Evolutionary conservation across 805 yeast species (phyloP).

Genomic region (Tetrapisispora iriomotensis): DNA sequence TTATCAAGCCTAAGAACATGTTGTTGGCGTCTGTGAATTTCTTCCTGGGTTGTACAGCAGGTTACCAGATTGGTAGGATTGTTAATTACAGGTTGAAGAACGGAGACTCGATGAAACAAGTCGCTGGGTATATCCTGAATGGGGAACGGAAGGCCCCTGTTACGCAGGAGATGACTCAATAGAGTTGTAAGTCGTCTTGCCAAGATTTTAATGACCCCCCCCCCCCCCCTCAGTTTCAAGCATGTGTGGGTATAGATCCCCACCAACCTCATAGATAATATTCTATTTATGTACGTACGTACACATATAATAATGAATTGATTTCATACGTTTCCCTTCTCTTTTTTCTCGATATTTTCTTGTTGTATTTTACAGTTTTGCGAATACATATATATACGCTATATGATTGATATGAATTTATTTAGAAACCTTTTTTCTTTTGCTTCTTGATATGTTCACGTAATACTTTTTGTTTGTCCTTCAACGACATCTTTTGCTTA

Average conservation of each 20-base stretch:
- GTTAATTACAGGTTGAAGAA: conserved; percentile 49
- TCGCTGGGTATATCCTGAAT: conserved; percentile 47
- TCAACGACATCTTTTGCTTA: conserved; percentile 76
- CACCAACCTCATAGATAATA: not conserved
- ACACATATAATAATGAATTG: too few relatives aligned
- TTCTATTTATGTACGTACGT: not conserved
- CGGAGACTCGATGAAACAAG: conserved; percentile 55
- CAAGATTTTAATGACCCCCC: too few relatives aligned
- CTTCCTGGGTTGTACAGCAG: conserved; percentile 86
- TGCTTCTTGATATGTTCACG: conserved; percentile 83
- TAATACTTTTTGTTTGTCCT: conserved; percentile 82
- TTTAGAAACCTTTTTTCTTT: conserved; percentile 69
- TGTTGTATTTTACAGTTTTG: too few relatives aligned
- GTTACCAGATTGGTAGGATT: conserved; percentile 71
- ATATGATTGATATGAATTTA: not conserved
- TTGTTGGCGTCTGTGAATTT: conserved; percentile 89
- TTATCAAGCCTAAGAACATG: conserved; percentile 79
- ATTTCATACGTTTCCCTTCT: too few relatives aligned
- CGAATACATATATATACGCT: too few relatives aligned
- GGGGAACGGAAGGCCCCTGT: conserved; percentile 28
- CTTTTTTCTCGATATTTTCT: too few relatives aligned
- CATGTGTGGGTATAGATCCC: not conserved
- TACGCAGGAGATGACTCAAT: conserved; percentile 1
- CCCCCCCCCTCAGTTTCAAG: too few relatives aligned
- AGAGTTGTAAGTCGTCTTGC: too few relatives aligned